These are phyloP conservation scores for Arabidopsis hybrid DNA, from an alignment of 441 rosid genomes.

Conservation along the genomic window DNA sequence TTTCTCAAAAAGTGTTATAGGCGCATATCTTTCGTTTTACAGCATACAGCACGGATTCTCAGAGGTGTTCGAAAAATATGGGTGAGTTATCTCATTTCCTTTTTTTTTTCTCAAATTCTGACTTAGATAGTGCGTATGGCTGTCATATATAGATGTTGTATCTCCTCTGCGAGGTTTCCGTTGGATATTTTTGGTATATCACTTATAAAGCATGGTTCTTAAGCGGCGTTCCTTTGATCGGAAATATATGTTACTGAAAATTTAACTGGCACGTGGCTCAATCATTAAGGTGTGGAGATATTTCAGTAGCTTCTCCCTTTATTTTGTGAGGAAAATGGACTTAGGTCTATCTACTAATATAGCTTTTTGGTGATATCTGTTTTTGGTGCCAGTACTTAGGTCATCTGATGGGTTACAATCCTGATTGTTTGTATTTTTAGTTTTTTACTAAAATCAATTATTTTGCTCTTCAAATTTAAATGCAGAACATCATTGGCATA, in stretches of 20 bases:
- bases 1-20: slow-evolving; percentile 78
- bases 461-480: slow-evolving; percentile 34
- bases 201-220: slow-evolving; percentile 13
- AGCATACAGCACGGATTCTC: slow-evolving; percentile 55
- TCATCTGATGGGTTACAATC: slow-evolving; percentile 11
- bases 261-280: slow-evolving; percentile 9
- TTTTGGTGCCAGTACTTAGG: slow-evolving; percentile 18
- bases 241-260: not conserved
- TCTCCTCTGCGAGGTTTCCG: slow-evolving; percentile 18
- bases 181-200: slow-evolving; percentile 19
- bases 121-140: slow-evolving; percentile 11
- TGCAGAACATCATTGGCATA: slow-evolving; percentile 85
- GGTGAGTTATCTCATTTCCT: slow-evolving; percentile 63
- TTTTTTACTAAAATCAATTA: slow-evolving; percentile 1
- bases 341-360: not conserved
- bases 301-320: slow-evolving; percentile 4
- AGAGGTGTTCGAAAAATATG: slow-evolving; percentile 67
- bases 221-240: not conserved
- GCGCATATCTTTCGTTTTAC: slow-evolving; percentile 76
- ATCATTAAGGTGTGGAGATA: not conserved
- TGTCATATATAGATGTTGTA: slow-evolving; percentile 5
- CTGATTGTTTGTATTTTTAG: slow-evolving; percentile 8
- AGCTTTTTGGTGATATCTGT: slow-evolving; percentile 23
- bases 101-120: slow-evolving; percentile 24
- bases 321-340: slow-evolving; percentile 19